Evolutionary conservation across 1,139 yeast species (phyloP).

Genomic region (Pichia kudriavzevii): DNA sequence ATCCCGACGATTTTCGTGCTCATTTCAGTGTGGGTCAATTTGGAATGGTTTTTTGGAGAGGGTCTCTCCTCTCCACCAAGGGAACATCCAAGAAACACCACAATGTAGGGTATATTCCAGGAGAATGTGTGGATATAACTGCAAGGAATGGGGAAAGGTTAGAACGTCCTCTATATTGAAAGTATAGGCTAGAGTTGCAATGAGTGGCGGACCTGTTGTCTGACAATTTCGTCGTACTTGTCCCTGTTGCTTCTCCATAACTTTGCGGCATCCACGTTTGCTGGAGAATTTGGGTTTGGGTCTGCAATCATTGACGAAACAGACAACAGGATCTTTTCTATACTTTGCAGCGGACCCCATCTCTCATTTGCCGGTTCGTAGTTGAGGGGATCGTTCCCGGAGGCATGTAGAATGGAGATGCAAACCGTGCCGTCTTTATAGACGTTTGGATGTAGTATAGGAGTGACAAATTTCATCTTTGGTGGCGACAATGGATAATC

Average conservation of each 20-base stretch:
- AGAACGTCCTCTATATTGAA: no score
- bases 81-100: no score
- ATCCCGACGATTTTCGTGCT: no score
- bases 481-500: conserved; percentile 96
- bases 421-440: conserved; percentile 94
- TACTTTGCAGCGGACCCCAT: conserved; percentile 97
- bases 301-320: conserved; percentile 96
- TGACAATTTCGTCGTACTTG: conserved; percentile 59
- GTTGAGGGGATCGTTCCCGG: conserved; percentile 95
- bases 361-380: conserved; percentile 93
- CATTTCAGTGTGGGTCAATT: no score
- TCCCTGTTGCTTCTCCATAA: conserved; percentile 81
- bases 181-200: conserved; percentile 5
- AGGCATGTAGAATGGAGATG: conserved; percentile 87
- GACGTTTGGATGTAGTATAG: conserved; percentile 86
- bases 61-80: no score
- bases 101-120: no score
- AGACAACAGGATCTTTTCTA: conserved; percentile 85
- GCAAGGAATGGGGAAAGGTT: no score
- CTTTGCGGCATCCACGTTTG: conserved; percentile 93
- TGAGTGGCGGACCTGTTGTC: conserved; percentile 48
- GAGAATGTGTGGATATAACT: no score
- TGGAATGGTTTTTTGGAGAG: no score
- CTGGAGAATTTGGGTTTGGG: conserved; percentile 95
- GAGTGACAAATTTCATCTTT: conserved; percentile 70